phyloP scores from a whole-genome alignment of 768 basidiomycete species.

The Sarcomyxa edulis region DNA sequence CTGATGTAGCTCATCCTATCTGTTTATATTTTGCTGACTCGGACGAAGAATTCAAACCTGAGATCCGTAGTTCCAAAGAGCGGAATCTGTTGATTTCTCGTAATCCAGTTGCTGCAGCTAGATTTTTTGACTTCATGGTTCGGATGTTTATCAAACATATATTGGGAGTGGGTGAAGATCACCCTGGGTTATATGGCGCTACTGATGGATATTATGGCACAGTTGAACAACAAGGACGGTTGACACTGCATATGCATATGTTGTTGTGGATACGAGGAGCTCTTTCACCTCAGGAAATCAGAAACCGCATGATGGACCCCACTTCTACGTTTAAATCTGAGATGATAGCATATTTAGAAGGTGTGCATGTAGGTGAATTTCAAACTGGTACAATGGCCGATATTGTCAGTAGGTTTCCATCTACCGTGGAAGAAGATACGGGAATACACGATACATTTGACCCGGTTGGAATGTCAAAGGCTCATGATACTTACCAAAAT shows the following conservation, averaged over 20 bases:
- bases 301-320: constrained; percentile 15
- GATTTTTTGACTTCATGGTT: constrained; percentile 19
- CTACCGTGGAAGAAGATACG: not conserved
- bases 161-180: constrained; percentile 10
- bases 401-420: constrained; percentile 7
- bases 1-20: constrained; percentile 8
- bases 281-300: constrained; percentile 24
- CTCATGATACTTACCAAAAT: constrained; percentile 5
- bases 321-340: constrained; percentile 16
- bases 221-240: constrained; percentile 27
- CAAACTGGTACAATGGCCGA: constrained; percentile 12
- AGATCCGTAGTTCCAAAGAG: constrained; percentile 3
- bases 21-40: constrained; percentile 21
- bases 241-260: constrained; percentile 31
- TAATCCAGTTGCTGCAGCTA: constrained; percentile 20
- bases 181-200: constrained; percentile 19
- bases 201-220: constrained; percentile 22
- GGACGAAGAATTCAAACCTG: constrained; percentile 8
- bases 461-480: too few relatives aligned
- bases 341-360: constrained; percentile 23
- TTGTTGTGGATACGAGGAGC: constrained; percentile 26
- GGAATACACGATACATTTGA: not conserved
- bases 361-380: constrained; percentile 23
- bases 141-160: constrained; percentile 16
- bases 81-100: constrained; percentile 6